Percentiles rank a stretch among this genome's conserved stretches.
phyloP scores from a whole-genome alignment of 768 basidiomycete genomes.

The Kwoniella sp. region DNA sequence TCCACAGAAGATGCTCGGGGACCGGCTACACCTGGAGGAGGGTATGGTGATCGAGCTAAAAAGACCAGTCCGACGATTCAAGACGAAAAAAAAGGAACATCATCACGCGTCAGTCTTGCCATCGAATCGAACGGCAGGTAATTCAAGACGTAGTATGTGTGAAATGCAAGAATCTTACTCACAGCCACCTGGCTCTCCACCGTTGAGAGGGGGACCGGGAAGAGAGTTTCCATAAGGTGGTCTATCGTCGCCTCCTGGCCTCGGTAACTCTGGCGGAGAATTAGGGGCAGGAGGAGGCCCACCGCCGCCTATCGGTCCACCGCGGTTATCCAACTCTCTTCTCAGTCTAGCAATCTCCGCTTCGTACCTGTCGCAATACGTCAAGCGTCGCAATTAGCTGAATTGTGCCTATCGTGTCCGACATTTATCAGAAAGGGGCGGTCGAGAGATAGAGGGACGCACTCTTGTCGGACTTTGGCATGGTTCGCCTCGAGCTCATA shows the following conservation, averaged over 20 bases:
- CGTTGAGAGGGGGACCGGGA: conserved; percentile 57
- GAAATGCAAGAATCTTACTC: conserved; percentile 37
- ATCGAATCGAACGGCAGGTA: too few species aligned
- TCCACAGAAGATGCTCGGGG: conserved; percentile 39
- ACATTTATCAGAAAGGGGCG: too few species aligned
- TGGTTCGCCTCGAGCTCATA: conserved; percentile 92
- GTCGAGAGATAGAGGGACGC: conserved; percentile 27
- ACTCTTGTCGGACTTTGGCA: conserved; percentile 75
- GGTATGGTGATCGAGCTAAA: conserved; percentile 46
- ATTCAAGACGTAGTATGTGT: background rate
- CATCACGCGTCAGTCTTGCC: background rate
- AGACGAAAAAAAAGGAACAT: background rate
- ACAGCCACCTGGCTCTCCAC: conserved; percentile 55
- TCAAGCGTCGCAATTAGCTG: background rate
- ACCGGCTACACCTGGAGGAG: conserved; percentile 27
- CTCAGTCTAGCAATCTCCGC: conserved; percentile 76
- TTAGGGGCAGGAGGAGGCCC: conserved; percentile 30
- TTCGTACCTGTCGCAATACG: conserved; percentile 68
- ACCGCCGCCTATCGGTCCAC: conserved; percentile 18
- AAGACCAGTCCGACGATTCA: background rate
- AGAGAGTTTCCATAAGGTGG: conserved; percentile 50
- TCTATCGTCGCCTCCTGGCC: conserved; percentile 40
- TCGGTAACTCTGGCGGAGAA: conserved; percentile 50
- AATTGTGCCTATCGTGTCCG: background rate
- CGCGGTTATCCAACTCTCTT: conserved; percentile 64